phyloP scores from a whole-genome alignment of 805 yeast genomes.

The Myxozyma vanderwaltii region DNA sequence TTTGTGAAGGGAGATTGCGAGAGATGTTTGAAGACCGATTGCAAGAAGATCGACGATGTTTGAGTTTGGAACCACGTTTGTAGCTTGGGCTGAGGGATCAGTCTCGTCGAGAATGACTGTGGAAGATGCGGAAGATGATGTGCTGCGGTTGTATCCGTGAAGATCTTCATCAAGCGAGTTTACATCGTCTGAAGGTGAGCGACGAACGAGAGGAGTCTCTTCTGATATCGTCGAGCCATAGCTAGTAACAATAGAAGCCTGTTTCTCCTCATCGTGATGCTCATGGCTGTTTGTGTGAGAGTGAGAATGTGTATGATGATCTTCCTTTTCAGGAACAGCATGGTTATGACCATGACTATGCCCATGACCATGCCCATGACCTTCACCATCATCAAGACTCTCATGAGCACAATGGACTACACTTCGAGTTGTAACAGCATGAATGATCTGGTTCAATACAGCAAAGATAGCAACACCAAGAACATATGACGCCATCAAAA shows the following conservation, averaged over 20 bases:
- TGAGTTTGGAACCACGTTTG: slow-evolving; percentile 68
- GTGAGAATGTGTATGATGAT: slow-evolving; percentile 20
- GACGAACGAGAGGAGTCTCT: slow-evolving; percentile 1
- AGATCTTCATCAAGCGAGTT: slow-evolving; percentile 4
- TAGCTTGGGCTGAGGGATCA: slow-evolving; percentile 39
- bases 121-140: slow-evolving; percentile 17
- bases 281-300: slow-evolving; percentile 2
- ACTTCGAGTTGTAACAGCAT: slow-evolving; percentile 74
- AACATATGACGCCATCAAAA: slow-evolving; percentile 52
- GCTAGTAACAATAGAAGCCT: not conserved
- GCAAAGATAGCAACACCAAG: slow-evolving; percentile 66
- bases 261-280: not conserved
- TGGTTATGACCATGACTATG: slow-evolving; percentile 33
- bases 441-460: slow-evolving; percentile 64
- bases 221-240: slow-evolving; percentile 19
- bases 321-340: not conserved
- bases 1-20: slow-evolving; percentile 86
- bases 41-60: slow-evolving; percentile 80
- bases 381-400: slow-evolving; percentile 40
- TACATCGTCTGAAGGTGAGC: not conserved
- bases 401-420: slow-evolving; percentile 84
- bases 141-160: not conserved
- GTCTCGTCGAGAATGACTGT: slow-evolving; percentile 22
- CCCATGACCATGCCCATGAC: slow-evolving; percentile 34
- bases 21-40: slow-evolving; percentile 85